Evolutionary conservation across 306 rosid genomes (phyloP), one percentile per base, ranked within the genome.

Genomic region (Inga laurina): DNA sequence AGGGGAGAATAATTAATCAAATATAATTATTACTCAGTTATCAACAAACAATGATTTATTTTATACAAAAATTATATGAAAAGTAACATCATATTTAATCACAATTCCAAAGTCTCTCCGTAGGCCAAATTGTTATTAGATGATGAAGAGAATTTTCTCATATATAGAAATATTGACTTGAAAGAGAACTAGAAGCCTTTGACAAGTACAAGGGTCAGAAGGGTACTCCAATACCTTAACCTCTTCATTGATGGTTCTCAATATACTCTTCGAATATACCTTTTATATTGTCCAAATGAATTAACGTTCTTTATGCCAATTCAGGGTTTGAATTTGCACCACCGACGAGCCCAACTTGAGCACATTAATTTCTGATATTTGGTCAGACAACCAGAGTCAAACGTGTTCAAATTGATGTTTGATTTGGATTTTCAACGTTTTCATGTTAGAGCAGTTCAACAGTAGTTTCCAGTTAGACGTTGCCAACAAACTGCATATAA

Each of bases 371-470:
- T 64, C 70, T 62, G 15, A 14, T 79, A 48, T 37, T 72, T 1
- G 81, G 87, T 86, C 87, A 86, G 81, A 86, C 67, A 80, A 83
- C 67, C 43, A 65, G 45, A 84, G 82, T 87, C 82, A 84, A 87
- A 82, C 39, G 22, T 61, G 70, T 2, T 64, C 41, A 4, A 8
- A n/a, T 64, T 27, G 35, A 61, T 24, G 75, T 37, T 18, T 49
- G 54, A 39, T 56, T n/a, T 10, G 66, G 32, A 59, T 59, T 2
- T 15, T 22, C 34, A 32, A 59, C 13, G 32, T 10, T 75, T 34
- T 14, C 45, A 61, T 39, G 39, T 56, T 86, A 75, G 66, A 24
- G 32, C 24, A 61, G 35, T 44, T 65, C 27, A 44, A 44, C 45
- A 37, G 70, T 30, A 64, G 30, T 44, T 69, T 15, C 18, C 80